Evolutionary conservation across 176 grass and related monocot species (phyloP), one percentile per base, ranked within the genome.

Genomic region (Saccharum officinarum): DNA sequence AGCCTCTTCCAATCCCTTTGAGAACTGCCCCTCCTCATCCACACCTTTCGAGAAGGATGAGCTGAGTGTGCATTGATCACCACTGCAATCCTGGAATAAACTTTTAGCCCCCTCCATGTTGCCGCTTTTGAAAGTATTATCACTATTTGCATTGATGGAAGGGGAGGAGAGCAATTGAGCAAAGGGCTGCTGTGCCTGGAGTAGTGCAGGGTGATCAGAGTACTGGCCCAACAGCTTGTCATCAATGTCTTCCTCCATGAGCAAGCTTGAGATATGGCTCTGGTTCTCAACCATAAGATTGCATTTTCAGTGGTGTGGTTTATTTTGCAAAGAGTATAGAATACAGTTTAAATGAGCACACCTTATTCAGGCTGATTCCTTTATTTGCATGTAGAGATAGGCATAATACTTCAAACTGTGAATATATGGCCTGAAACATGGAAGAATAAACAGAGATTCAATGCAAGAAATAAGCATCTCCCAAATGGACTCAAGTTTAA

Each of bases 171-270:
- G 71, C 26, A 91, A 72, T 61, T 87, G 69, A 38, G 65, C 37
- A 36, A 84, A 91, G 37, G 85, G 76, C 34, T 87, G 77, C 31
- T 87, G 84, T 0, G 30, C 85, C 59, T 83, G 85, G 25, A 91
- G 82, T 75, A 82, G 77, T 14, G 71, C 54, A 15, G 64, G 82
- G 38, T 88, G 40, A 18, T 91, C 70, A 8, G 76, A 78, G 59
- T 71, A 85, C 7, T 77, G 50, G 62, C 70, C 60, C 26, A 60
- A 73, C 15, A 86, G 79, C 5, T 81, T 81, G 23, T 76, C 72
- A 2, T 88, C 90, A 2, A 83, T 76, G 26, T 86, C 87, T 15
- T 92, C 90, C 61, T 92, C 90, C 90, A 83, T 83, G 31, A 92
- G 75, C 70, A 92, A 80, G 31, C 18, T 1, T 22, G 66, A 37